Evolutionary conservation across 768 basidiomycete species (phyloP).

Genomic region (Asterophora parasitica): DNA sequence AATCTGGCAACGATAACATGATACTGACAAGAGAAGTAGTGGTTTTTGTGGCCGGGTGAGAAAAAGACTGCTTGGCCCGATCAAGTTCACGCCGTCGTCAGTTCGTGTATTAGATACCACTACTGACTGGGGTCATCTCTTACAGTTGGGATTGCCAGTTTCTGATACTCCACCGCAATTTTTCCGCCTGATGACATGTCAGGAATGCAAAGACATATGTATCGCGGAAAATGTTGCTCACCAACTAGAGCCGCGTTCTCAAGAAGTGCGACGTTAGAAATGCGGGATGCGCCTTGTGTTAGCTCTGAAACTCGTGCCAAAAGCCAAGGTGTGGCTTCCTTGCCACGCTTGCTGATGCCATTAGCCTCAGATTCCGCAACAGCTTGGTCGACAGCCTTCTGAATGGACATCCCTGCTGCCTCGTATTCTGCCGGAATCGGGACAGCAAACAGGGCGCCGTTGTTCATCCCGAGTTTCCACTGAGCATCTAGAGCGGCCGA

Average conservation of each 20-base stretch:
- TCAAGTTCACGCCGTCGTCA: not conserved
- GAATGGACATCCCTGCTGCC: slow-evolving; percentile 59
- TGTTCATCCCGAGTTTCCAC: slow-evolving; percentile 62
- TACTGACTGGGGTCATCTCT: slow-evolving; percentile 18
- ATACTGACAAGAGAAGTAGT: slow-evolving; percentile 7
- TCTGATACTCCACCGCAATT: slow-evolving; percentile 75
- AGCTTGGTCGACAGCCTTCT: slow-evolving; percentile 78
- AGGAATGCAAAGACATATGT: slow-evolving; percentile 3
- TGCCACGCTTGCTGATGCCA: slow-evolving; percentile 76
- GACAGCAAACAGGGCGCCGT: slow-evolving; percentile 79
- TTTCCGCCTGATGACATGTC: slow-evolving; percentile 51
- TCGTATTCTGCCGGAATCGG: slow-evolving; percentile 84
- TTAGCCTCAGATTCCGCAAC: slow-evolving; percentile 77
- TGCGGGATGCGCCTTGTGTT: slow-evolving; percentile 68
- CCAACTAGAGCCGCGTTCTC: slow-evolving; percentile 86
- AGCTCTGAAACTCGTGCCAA: slow-evolving; percentile 78
- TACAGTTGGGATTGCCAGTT: slow-evolving; percentile 35
- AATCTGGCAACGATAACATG: not conserved
- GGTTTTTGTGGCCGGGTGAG: not conserved
- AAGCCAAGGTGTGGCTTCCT: slow-evolving; percentile 94
- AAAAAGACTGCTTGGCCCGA: not conserved
- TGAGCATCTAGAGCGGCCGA: slow-evolving; percentile 50
- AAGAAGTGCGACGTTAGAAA: slow-evolving; percentile 80
- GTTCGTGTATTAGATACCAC: not conserved
- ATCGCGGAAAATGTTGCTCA: slow-evolving; percentile 26